Percentiles rank a stretch among this genome's conserved stretches.
Evolutionary conservation across 2,329 filamentous ascomycete species (phyloP).

Genomic region (Fusarium verrucosum): DNA sequence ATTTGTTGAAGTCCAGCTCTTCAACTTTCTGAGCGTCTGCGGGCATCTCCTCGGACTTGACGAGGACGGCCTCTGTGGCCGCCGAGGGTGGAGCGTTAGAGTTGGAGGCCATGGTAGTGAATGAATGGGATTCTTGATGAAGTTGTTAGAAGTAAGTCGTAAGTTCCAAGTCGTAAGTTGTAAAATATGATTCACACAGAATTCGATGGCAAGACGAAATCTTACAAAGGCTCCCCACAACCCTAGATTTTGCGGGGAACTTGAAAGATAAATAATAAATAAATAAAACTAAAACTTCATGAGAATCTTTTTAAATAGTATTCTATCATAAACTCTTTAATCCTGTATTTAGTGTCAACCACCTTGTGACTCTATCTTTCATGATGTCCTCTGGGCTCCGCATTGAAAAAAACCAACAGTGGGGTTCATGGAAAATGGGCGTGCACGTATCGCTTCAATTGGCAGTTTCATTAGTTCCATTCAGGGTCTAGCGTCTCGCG

Average conservation of each 20-base stretch:
- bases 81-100: constrained; percentile 62
- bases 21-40: constrained; percentile 81
- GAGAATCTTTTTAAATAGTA: neutral
- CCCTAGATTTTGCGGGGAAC: neutral
- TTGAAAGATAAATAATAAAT: neutral
- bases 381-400: constrained; percentile 33
- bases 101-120: constrained; percentile 45
- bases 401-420: constrained; percentile 25
- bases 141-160: constrained; percentile 6
- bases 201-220: neutral
- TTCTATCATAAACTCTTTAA: neutral
- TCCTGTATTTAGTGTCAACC: neutral
- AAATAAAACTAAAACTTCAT: neutral
- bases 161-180: constrained; percentile 5
- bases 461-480: constrained; percentile 3
- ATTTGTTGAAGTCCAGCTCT: constrained; percentile 91
- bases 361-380: constrained; percentile 16
- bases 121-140: neutral
- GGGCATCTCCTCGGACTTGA: constrained; percentile 84
- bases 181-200: constrained; percentile 9
- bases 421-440: constrained; percentile 25
- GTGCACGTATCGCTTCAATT: constrained; percentile 30
- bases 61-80: constrained; percentile 83
- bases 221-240: neutral
- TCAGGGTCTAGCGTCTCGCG: constrained; percentile 33